A percentile compares a stretch with the other conserved stretches of the same genome.
Evolutionary conservation across 345 rosid species (phyloP).

Genomic region (Eucalyptus caleyi): DNA sequence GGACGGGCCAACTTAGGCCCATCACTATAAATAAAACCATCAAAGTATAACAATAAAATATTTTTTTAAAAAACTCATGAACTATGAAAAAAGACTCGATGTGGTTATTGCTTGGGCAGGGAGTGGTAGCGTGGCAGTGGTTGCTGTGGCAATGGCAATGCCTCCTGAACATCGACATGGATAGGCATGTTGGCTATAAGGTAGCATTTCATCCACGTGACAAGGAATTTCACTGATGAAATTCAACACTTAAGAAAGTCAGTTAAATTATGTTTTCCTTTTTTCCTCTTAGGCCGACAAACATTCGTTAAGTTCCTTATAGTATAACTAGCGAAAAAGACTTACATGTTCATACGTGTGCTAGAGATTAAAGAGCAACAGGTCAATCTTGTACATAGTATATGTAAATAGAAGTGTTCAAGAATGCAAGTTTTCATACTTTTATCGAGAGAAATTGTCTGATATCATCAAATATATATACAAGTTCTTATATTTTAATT

Average conservation of each 20-base stretch:
- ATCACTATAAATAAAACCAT: no score
- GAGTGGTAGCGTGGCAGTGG: no score
- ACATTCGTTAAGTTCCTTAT: no score
- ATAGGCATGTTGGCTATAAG: no score
- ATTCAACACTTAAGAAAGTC: background rate
- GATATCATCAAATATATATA: background rate
- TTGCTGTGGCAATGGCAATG: no score
- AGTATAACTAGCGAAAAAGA: no score
- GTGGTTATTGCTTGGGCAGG: no score
- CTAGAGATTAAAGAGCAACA: background rate
- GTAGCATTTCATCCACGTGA: background rate
- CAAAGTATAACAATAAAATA: background rate
- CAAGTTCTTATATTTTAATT: background rate
- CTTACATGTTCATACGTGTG: background rate
- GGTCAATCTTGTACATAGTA: background rate
- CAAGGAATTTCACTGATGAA: background rate
- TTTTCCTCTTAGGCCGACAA: background rate
- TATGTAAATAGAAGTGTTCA: background rate
- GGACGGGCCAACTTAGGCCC: no score
- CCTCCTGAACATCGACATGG: no score
- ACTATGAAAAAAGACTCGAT: no score
- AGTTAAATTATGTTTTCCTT: no score
- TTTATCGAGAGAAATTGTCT: rapidly evolving
- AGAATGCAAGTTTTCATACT: background rate
- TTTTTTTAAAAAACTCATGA: rapidly evolving